Evolutionary conservation across 2,329 filamentous ascomycete species (phyloP), one percentile per base, ranked within the genome.

Genomic region (Xylariaceae sp.): DNA sequence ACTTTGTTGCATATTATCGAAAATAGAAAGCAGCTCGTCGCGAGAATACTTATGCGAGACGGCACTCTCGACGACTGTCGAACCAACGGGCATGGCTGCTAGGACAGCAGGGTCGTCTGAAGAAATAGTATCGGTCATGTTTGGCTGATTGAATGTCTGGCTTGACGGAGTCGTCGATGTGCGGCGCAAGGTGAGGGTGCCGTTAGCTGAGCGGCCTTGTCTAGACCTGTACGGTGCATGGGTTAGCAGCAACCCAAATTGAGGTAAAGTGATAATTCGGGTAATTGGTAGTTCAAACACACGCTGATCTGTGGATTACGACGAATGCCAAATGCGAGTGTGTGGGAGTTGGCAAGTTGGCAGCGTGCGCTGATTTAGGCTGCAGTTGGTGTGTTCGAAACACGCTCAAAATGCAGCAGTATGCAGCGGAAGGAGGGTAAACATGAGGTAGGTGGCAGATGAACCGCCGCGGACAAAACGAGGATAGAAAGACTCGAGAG

Each of bases 11-110:
- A 60, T 57, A 38, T 70, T 68, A 59, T 41, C 79, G 69, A 82
- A 92, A 57, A 96, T 80, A 48, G 84, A 81, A 50, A 96, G 75
- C 54, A 96, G 75, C 57, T 95, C 82, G 2, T 91, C 88, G 68
- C 85, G 89, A 56, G 82, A 83, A 69, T 95, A 95, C 59, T 87
- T 83, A 52, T 75, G 73, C 43, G 81, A 76, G 39, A 68, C 63
- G 12, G 64, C 63, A 47, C 72, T 70, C 39, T 82, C 68, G 59
- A 72, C 68, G 61, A 70, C 58, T 65, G 71, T 66, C 69, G 78
- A 54, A 74, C 74, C 64, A 70, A 77, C 65, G 75, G 72, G 66
- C 85, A 83, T 61, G 78, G 82, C 62, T 79, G 82, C 51, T n/a
- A 62, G 52, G 44, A 85, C 78, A 18, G 62, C 64, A 83, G 86